Evolutionary conservation across 805 yeast genomes (phyloP).

Genomic region (Yamadazyma nakazawae): DNA sequence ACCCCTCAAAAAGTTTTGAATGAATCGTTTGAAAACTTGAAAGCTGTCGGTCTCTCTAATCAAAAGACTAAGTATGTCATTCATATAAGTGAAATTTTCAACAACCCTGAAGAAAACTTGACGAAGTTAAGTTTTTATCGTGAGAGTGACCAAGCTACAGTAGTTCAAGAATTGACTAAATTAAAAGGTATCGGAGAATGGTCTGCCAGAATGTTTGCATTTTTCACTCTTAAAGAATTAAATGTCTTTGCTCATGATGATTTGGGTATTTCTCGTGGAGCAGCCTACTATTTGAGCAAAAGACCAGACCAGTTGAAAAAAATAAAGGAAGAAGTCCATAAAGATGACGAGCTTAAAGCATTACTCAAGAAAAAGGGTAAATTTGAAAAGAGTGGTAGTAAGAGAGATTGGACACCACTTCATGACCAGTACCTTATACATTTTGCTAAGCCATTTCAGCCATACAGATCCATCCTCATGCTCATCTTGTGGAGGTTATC

Average conservation of each 20-base stretch:
- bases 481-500: conserved; percentile 70
- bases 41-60: conserved; percentile 65
- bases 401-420: conserved; percentile 62
- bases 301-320: conserved; percentile 49
- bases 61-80: conserved; percentile 64
- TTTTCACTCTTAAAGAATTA: conserved; percentile 62
- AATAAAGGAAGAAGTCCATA: conserved; percentile 32
- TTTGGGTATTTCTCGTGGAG: conserved; percentile 82
- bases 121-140: conserved; percentile 35
- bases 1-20: conserved; percentile 46
- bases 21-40: conserved; percentile 44
- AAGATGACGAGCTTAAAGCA: conserved; percentile 31
- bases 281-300: conserved; percentile 55
- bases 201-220: conserved; percentile 85
- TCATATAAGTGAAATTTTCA: conserved; percentile 52
- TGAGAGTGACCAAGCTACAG: conserved; percentile 38
- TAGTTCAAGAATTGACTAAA: conserved; percentile 46
- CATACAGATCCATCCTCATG: conserved; percentile 69
- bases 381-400: conserved; percentile 35
- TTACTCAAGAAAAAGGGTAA: conserved; percentile 35
- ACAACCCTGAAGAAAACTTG: conserved; percentile 33
- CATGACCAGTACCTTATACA: conserved; percentile 56
- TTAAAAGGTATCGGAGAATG: conserved; percentile 79
- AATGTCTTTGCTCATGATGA: conserved; percentile 78
- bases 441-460: conserved; percentile 58